A percentile compares a stretch with the other conserved stretches of the same genome.
phyloP scores from a whole-genome alignment of 352 stramenopile genomes.

The Globisporangium polare region DNA sequence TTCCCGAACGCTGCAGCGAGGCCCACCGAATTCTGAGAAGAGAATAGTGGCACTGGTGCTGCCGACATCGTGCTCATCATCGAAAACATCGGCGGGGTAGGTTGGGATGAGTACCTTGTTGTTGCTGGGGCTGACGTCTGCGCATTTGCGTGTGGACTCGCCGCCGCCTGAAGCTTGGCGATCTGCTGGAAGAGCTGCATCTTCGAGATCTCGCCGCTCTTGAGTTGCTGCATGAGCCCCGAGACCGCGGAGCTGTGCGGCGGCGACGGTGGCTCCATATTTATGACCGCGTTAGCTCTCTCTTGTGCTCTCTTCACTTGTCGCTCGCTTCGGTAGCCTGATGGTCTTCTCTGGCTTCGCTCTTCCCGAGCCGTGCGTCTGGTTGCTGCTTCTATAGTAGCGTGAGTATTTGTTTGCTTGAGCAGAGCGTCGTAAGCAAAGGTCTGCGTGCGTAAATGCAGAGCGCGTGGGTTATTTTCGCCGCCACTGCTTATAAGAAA shows the following conservation, averaged over 20 bases:
- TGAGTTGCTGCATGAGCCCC: conserved; percentile 78
- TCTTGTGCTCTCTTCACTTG: background rate
- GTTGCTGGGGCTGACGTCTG: conserved; percentile 3
- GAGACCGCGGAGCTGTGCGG: conserved; percentile 43
- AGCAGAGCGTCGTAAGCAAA: background rate
- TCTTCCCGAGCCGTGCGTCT: too few species aligned
- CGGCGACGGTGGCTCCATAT: conserved; percentile 37
- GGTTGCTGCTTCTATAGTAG: too few species aligned
- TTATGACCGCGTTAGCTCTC: background rate
- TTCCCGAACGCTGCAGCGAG: background rate
- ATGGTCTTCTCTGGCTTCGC: too few species aligned
- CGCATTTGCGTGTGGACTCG: background rate
- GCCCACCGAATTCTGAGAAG: background rate
- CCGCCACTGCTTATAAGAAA: conserved; percentile 10
- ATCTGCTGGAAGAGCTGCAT: conserved; percentile 85
- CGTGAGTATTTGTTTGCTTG: too few species aligned
- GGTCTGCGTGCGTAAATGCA: background rate
- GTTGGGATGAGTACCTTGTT: background rate
- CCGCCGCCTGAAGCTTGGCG: conserved; percentile 50
- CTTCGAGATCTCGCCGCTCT: conserved; percentile 81
- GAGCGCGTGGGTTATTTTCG: background rate
- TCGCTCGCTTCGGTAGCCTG: background rate
- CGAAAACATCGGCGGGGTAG: background rate
- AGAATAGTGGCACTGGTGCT: conserved; percentile 8
- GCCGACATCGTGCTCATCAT: background rate